phyloP scores from a whole-genome alignment of 768 basidiomycete genomes.

The Pilatotrama ljubarskyi region DNA sequence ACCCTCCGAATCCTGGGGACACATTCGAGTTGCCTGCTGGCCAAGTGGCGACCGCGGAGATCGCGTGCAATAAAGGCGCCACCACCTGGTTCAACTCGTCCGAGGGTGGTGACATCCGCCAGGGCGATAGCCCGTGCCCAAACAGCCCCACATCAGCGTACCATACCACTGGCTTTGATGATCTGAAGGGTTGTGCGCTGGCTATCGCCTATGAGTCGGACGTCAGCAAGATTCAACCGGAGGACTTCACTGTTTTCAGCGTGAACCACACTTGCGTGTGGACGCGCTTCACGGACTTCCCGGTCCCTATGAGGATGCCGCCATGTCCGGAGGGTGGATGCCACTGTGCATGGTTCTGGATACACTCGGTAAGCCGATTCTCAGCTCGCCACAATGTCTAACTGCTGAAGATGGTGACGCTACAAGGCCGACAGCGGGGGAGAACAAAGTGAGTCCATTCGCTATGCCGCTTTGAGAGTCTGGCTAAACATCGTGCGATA shows the following conservation, averaged over 20 bases:
- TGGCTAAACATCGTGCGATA: constrained; percentile 19
- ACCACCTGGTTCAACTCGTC: constrained; percentile 57
- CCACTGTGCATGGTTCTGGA: constrained; percentile 75
- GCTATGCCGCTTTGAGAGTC: too few relatives aligned
- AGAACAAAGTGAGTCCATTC: constrained; percentile 53
- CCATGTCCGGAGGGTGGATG: constrained; percentile 64
- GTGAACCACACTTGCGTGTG: constrained; percentile 78
- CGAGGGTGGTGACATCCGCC: constrained; percentile 53
- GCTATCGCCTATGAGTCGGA: constrained; percentile 78
- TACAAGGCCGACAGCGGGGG: constrained; percentile 51
- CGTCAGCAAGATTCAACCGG: constrained; percentile 54
- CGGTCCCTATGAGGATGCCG: constrained; percentile 67
- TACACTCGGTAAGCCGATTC: constrained; percentile 53
- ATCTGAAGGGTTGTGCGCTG: constrained; percentile 64
- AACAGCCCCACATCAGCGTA: constrained; percentile 42
- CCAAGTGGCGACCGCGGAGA: constrained; percentile 49
- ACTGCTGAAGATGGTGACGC: too few relatives aligned
- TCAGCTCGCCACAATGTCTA: too few relatives aligned
- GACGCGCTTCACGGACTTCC: constrained; percentile 67
- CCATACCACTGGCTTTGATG: constrained; percentile 56
- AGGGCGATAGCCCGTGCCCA: constrained; percentile 57
- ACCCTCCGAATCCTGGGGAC: constrained; percentile 57
- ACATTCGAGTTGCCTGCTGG: constrained; percentile 64
- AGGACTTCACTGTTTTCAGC: constrained; percentile 72
- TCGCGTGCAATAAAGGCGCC: constrained; percentile 60